Evolutionary conservation across 2,329 filamentous ascomycete species (phyloP), one percentile per base, ranked within the genome.

Genomic region (Fusarium setosum): DNA sequence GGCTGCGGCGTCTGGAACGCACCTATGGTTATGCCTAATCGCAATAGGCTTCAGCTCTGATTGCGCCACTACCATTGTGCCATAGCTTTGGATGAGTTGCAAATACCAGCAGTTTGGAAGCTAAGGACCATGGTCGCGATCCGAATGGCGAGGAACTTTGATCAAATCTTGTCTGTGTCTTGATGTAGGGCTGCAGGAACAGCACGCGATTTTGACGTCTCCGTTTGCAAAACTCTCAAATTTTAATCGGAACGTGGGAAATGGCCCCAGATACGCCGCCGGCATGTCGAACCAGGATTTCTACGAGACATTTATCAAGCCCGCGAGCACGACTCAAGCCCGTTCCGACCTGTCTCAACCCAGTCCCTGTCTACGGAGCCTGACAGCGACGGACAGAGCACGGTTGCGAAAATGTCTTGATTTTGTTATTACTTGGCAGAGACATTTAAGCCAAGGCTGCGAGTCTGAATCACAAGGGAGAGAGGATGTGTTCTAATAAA

Each of bases 351-450:
- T 23, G 56, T 55, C 41, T 55, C 34, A 52, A 11, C 20, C n/a
- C 20, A 21, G 31, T 4, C 26, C 21, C 18, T 21, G 29, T 26
- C n/a, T 21, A 44, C n/a, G 37, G 20, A 37, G n/a, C n/a, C 47
- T 47, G 20, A 34, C 20, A 13, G n/a, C 3, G 17, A 18, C 45
- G 50, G n/a, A n/a, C n/a, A n/a, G n/a, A n/a, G n/a, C n/a, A n/a
- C n/a, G n/a, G n/a, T n/a, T n/a, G n/a, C n/a, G n/a, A n/a, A 32
- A 65, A 64, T 61, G 63, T 64, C 63, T 67, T 18, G 41, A n/a
- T n/a, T n/a, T n/a, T n/a, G n/a, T n/a, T 20, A 29, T 49, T 23
- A n/a, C 59, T 45, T 49, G 61, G 62, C 47, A 60, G 26, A 32
- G 26, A 34, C 20, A 29, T 15, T 15, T 56, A 47, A 40, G 51